Base-by-base conservation (phyloP, 208 protist species). In the Trypanosoma congolense region DNA sequence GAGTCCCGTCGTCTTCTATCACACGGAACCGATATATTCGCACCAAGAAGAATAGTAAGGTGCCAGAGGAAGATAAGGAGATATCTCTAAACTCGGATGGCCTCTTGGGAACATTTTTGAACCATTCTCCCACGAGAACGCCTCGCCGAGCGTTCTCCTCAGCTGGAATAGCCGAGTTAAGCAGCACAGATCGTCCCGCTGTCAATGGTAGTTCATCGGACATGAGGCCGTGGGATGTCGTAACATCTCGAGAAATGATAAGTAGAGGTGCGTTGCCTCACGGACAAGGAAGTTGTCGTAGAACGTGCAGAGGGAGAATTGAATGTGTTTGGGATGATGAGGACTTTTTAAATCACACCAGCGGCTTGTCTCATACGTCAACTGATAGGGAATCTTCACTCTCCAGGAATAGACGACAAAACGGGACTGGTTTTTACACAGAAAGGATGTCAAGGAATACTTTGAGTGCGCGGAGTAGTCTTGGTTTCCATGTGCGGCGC, bases 221-320 rank as follows among this genome's bases (percentile, higher is more conserved):
- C 22, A 41, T 38, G 6, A 56, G 62, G 57, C 57, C 56, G 4
- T 66, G 61, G 62, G 57, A 68, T 40, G 50, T 63, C 10, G 33
- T 22, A 28, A 36, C 49, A 24, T 42, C 62, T 9, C 62, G 54
- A 22, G 44, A 48, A 4, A 28, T 76, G 30, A 44, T 66, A 24
- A 36, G 46, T n/a, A 59, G 49, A 22, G 65, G 65, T 41, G 40
- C 65, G 18, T 61, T 52, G 14, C 43, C 56, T 2, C 45, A 19
- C 3, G 26, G 52, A 3, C 18, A 69, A 35, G 18, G 28, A 21
- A 49, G 31, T 9, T 61, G 46, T 51, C 33, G 47, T 26, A 42
- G 3, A 29, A 5, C 24, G n/a, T 14, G 40, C 10, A 46, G 44
- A 5, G 19, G 25, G 14, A 14, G n/a, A 18, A 41, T 16, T 44